A percentile compares a stretch with the other conserved stretches of the same genome.
phyloP scores from a whole-genome alignment of 805 yeast species.

The Kurtzmaniella fragi region DNA sequence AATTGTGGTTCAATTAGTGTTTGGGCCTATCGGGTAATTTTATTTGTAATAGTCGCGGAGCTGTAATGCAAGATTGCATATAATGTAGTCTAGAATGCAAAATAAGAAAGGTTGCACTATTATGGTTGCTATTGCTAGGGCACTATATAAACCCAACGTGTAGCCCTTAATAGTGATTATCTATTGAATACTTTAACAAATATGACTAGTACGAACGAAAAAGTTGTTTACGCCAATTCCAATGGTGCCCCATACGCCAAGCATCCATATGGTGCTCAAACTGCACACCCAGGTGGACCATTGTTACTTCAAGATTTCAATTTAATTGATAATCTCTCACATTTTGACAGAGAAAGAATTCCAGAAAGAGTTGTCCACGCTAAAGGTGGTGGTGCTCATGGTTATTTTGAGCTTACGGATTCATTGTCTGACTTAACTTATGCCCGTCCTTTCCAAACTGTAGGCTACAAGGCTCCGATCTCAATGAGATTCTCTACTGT shows the following conservation, averaged over 20 bases:
- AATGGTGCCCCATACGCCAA: slow-evolving; percentile 50
- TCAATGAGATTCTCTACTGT: slow-evolving; percentile 58
- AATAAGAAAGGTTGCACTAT: too few species aligned
- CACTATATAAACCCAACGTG: too few species aligned
- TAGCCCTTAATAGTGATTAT: too few species aligned
- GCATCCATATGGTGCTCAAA: slow-evolving; percentile 51
- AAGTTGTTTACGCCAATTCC: slow-evolving; percentile 40
- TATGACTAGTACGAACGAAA: too few species aligned
- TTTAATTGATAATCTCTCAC: slow-evolving; percentile 51
- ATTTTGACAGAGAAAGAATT: slow-evolving; percentile 59
- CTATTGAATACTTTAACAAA: too few species aligned
- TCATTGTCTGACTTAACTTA: slow-evolving; percentile 47
- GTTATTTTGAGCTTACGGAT: slow-evolving; percentile 55
- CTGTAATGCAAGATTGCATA: too few species aligned
- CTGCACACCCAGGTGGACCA: slow-evolving; percentile 55
- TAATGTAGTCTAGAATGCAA: too few species aligned
- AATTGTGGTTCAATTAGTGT: too few species aligned
- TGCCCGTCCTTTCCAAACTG: slow-evolving; percentile 37
- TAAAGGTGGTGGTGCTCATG: slow-evolving; percentile 61
- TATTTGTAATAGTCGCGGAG: too few species aligned
- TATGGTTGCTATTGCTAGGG: too few species aligned
- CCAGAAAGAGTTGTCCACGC: slow-evolving; percentile 70
- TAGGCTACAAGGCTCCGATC: slow-evolving; percentile 39
- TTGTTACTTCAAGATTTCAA: slow-evolving; percentile 55
- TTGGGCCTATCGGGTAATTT: too few species aligned